These are phyloP conservation scores for Phytophthora quininea DNA, from an alignment of 352 stramenopile genomes.

Conservation along the genomic window DNA sequence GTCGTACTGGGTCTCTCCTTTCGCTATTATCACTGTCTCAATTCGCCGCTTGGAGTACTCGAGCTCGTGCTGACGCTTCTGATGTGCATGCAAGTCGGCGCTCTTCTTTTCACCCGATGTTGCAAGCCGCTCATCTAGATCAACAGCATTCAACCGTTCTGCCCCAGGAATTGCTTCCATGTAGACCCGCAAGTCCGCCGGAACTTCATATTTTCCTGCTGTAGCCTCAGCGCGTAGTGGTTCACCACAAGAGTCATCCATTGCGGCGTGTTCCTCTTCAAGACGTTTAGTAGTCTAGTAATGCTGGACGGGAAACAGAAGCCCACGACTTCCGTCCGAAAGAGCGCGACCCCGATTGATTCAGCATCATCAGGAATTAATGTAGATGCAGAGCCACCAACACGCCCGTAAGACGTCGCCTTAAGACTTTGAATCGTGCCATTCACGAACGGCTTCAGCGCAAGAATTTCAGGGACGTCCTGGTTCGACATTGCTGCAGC, in stretches of 20 bases:
- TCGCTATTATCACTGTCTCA: constrained; percentile 37
- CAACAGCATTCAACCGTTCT: constrained; percentile 70
- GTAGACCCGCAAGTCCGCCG: constrained; percentile 37
- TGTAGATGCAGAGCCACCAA: constrained; percentile 14
- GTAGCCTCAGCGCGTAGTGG: not conserved
- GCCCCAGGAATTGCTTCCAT: constrained; percentile 48
- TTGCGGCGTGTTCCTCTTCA: constrained; percentile 43
- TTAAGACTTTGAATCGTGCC: constrained; percentile 62
- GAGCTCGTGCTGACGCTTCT: constrained; percentile 55
- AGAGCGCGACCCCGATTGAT: constrained; percentile 23
- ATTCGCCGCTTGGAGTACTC: constrained; percentile 69
- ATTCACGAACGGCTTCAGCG: constrained; percentile 61
- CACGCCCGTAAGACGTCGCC: constrained; percentile 44
- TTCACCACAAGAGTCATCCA: not conserved
- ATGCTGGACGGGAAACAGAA: constrained; percentile 63
- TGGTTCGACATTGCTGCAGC: constrained; percentile 71
- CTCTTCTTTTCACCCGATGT: constrained; percentile 1
- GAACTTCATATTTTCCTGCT: constrained; percentile 3
- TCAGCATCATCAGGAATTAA: constrained; percentile 19
- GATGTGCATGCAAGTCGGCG: constrained; percentile 26
- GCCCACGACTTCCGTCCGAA: constrained; percentile 57
- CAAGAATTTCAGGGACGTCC: constrained; percentile 70
- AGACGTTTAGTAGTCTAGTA: constrained; percentile 37
- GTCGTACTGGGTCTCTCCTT: constrained; percentile 28
- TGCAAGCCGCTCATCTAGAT: constrained; percentile 34